Percentiles rank a stretch among this genome's conserved stretches.
Conservation (phyloP, 2,329 filamentous ascomycete species). For the Aspergillus latus region DNA sequence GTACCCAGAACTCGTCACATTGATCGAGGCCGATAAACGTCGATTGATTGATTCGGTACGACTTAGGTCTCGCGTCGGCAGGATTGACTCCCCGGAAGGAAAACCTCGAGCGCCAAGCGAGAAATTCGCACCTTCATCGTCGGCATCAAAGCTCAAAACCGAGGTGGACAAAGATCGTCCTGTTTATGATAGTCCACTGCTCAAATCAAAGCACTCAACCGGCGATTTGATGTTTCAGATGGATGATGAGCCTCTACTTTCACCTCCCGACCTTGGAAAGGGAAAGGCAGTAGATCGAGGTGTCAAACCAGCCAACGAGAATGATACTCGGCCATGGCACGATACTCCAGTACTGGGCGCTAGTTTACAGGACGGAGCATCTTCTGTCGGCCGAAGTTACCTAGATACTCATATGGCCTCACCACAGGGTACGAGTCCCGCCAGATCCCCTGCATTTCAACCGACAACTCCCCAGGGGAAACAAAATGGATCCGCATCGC, state of each 20-base stretch:
- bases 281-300: slow-evolving; percentile 32
- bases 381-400: slow-evolving; percentile 27
- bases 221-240: slow-evolving; percentile 89
- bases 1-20: slow-evolving; percentile 46
- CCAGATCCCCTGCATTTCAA: slow-evolving; percentile 27
- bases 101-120: slow-evolving; percentile 65
- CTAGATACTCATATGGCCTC: slow-evolving; percentile 33
- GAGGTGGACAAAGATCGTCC: slow-evolving; percentile 40
- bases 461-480: slow-evolving; percentile 23
- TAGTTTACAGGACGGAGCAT: slow-evolving; percentile 29
- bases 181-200: slow-evolving; percentile 61
- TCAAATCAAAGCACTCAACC: slow-evolving; percentile 67
- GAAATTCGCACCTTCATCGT: slow-evolving; percentile 54
- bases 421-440: slow-evolving; percentile 18
- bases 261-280: slow-evolving; percentile 25
- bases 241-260: slow-evolving; percentile 67
- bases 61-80: slow-evolving; percentile 62
- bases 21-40: slow-evolving; percentile 49
- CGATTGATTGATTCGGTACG: slow-evolving; percentile 74
- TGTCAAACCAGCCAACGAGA: slow-evolving; percentile 17
- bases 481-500: slow-evolving; percentile 25
- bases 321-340: slow-evolving; percentile 22
- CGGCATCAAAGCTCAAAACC: slow-evolving; percentile 43
- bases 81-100: slow-evolving; percentile 66
- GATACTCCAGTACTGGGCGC: slow-evolving; percentile 29